phyloP scores from a whole-genome alignment of 2,329 filamentous ascomycete species.

The Ophiostoma sp. region DNA sequence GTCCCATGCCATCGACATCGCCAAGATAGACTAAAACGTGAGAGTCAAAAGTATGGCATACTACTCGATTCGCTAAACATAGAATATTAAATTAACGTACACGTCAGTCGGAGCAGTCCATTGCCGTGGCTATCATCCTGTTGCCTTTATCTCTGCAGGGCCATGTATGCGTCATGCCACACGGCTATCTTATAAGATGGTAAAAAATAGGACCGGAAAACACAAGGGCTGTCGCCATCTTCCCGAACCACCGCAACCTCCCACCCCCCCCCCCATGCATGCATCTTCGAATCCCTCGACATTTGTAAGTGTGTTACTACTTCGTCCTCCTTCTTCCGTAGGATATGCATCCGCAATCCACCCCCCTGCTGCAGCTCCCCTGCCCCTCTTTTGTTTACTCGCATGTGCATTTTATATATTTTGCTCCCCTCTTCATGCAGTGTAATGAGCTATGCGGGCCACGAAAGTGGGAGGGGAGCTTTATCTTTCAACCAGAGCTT shows the following conservation, averaged over 20 bases:
- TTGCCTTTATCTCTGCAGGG: not conserved
- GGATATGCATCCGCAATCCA: conserved; percentile 2
- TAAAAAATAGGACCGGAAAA: conserved; percentile 3
- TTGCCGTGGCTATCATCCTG: not conserved
- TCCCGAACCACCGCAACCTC: conserved; percentile 1
- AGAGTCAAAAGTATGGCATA: too few relatives aligned
- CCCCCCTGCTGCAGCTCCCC: conserved; percentile 14
- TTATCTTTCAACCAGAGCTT: not conserved
- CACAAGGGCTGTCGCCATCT: not conserved
- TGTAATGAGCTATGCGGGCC: not conserved
- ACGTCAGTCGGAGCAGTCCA: not conserved
- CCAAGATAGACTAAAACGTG: too few relatives aligned
- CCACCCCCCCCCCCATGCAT: not conserved
- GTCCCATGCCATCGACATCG: too few relatives aligned
- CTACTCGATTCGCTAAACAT: too few relatives aligned
- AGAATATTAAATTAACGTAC: too few relatives aligned
- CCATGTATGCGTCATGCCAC: not conserved
- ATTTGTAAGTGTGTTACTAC: not conserved
- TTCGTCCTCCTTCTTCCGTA: conserved; percentile 2
- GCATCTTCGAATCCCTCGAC: not conserved
- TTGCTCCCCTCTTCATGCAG: conserved; percentile 1
- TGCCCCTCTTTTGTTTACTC: conserved; percentile 9
- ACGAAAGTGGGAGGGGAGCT: conserved; percentile 7
- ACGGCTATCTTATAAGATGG: not conserved
- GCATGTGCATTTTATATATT: not conserved